Conservation (phyloP, 2,329 filamentous ascomycete species). For the Phoma sp. region DNA sequence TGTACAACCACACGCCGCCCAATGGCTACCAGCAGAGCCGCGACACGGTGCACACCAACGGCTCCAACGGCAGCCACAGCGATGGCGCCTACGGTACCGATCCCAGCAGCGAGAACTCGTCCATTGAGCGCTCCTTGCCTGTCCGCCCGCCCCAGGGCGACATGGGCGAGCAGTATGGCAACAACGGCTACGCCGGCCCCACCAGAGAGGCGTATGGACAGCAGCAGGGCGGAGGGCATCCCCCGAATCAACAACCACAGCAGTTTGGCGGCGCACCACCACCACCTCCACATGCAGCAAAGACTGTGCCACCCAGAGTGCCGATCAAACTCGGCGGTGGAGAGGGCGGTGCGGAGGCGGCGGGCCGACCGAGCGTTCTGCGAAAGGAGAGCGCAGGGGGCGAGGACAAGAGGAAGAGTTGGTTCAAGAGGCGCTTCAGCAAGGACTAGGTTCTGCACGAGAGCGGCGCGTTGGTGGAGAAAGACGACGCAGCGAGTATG, state of each 20-base stretch:
- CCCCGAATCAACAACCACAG: conserved; percentile 26
- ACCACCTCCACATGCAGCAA: conserved; percentile 27
- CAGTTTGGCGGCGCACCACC: conserved; percentile 20
- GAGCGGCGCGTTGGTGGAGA: too few species aligned
- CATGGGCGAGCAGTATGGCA: conserved; percentile 62
- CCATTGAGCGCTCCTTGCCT: conserved; percentile 73
- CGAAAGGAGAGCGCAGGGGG: conserved; percentile 30
- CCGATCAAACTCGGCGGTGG: conserved; percentile 35
- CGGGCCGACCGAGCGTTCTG: conserved; percentile 25
- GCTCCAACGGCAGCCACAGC: conserved; percentile 72
- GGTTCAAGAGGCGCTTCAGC: conserved; percentile 85
- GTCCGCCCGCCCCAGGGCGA: conserved; percentile 46
- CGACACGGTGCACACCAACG: conserved; percentile 83
- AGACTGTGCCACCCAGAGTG: conserved; percentile 20
- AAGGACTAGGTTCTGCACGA: conserved; percentile 54
- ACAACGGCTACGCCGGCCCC: conserved; percentile 56
- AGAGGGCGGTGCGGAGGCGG: conserved; percentile 18
- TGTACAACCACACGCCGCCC: conserved; percentile 42
- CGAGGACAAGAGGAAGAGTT: conserved; percentile 78
- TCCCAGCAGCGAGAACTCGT: conserved; percentile 93
- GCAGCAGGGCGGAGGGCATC: conserved; percentile 28
- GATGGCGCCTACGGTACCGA: conserved; percentile 81
- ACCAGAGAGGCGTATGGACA: conserved; percentile 51
- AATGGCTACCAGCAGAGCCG: conserved; percentile 77
- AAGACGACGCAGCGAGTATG: neutral